A percentile compares a stretch with the other conserved stretches of the same genome.
Conservation (phyloP, 2,329 filamentous ascomycete species). For the Calonectria montana region DNA sequence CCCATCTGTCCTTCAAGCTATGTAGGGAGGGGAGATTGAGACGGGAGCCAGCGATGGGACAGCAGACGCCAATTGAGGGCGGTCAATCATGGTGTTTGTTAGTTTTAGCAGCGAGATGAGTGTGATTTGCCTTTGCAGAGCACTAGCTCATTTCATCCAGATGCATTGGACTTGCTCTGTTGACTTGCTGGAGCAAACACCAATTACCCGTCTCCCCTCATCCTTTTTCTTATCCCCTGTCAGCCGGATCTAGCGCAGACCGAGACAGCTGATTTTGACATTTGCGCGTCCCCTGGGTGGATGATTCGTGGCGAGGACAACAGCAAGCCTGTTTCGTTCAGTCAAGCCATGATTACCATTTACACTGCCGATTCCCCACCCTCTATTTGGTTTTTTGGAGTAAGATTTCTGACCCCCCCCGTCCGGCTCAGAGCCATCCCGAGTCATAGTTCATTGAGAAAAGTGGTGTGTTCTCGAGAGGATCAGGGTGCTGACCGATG, state of each 20-base stretch:
- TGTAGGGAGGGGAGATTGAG: slow-evolving; percentile 6
- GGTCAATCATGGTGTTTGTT: not conserved
- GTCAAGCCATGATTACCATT: slow-evolving; percentile 24
- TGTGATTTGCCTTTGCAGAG: not conserved
- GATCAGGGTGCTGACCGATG: slow-evolving; percentile 24
- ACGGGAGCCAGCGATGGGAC: not conserved
- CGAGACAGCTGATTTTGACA: slow-evolving; percentile 41
- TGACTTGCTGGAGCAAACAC: not conserved
- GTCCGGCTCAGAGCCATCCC: slow-evolving; percentile 33
- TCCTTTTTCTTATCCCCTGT: slow-evolving; percentile 23
- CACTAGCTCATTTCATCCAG: not conserved
- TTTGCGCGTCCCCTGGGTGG: slow-evolving; percentile 34
- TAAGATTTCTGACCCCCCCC: slow-evolving; percentile 14
- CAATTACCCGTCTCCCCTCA: not conserved
- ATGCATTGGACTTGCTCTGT: not conserved
- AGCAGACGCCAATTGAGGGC: slow-evolving; percentile 22
- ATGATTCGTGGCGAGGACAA: slow-evolving; percentile 28
- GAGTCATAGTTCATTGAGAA: slow-evolving; percentile 13
- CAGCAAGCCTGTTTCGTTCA: not conserved
- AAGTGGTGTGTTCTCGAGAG: slow-evolving; percentile 35
- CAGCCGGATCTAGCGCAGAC: slow-evolving; percentile 26
- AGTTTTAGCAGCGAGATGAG: not conserved
- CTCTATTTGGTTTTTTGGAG: not conserved
- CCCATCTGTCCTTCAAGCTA: slow-evolving; percentile 13
- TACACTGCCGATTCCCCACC: slow-evolving; percentile 18